Evolutionary conservation across 2,329 filamentous ascomycete genomes (phyloP).

Genomic region (Penicillium corylophilum): DNA sequence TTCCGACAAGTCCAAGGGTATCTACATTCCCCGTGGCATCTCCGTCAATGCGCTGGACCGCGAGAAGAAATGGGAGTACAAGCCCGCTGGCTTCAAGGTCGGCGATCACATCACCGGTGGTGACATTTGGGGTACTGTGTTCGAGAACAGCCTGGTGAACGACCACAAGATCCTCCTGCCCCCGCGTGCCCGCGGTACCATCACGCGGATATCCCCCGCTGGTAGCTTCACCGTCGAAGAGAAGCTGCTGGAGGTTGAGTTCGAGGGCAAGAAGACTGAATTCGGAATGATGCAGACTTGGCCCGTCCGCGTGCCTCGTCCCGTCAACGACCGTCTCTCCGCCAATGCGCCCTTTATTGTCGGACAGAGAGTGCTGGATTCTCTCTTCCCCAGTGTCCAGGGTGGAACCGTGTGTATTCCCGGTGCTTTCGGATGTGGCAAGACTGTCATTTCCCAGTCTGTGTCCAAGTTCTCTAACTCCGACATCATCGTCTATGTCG

Average conservation of each 20-base stretch:
- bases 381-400: conserved; percentile 93
- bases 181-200: conserved; percentile 83
- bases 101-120: conserved; percentile 96
- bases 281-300: conserved; percentile 98
- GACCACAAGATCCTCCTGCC: conserved; percentile 93
- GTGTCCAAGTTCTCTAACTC: conserved; percentile 99
- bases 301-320: conserved; percentile 94
- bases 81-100: conserved; percentile 77
- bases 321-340: conserved; percentile 85
- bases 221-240: conserved; percentile 92
- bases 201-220: conserved; percentile 85
- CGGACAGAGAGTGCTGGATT: conserved; percentile 92
- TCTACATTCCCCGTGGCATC: conserved; percentile 97
- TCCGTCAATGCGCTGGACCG: conserved; percentile 83
- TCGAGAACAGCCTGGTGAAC: conserved; percentile 91
- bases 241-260: conserved; percentile 93
- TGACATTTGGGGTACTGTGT: conserved; percentile 92
- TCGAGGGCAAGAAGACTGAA: conserved; percentile 91
- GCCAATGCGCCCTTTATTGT: conserved; percentile 91
- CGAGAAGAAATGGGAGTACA: conserved; percentile 94
- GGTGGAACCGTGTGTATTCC: conserved; percentile 98
- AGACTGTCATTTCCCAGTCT: conserved; percentile 98
- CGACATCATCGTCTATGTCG: conserved; percentile 98
- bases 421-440: conserved; percentile 96
- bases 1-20: conserved; percentile 72